phyloP scores from a whole-genome alignment of 192 early-diverging fungal genomes.

The Coemansia nantahalensis region DNA sequence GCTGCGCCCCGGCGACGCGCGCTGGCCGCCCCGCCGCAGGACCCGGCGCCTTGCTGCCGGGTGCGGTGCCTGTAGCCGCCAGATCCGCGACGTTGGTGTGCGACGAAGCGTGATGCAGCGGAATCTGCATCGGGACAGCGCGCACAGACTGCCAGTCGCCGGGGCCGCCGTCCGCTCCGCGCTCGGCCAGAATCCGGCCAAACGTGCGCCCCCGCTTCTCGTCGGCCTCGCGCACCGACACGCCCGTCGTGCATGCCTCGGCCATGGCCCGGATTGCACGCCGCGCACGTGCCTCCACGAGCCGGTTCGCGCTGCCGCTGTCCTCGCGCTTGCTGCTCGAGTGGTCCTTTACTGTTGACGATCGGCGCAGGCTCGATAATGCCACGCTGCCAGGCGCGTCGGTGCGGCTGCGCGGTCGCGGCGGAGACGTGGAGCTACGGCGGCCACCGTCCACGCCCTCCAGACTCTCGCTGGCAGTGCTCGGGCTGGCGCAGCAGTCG shows the following conservation, averaged over 20 bases:
- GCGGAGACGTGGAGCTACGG: too few species aligned
- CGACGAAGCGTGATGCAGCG: too few species aligned
- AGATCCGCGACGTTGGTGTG: too few species aligned
- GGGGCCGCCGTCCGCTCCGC: neutral
- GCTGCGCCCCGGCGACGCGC: conserved; percentile 3
- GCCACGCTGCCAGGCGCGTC: too few species aligned
- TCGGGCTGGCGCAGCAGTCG: conserved; percentile 30
- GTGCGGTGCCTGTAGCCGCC: too few species aligned
- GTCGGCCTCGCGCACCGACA: conserved; percentile 36
- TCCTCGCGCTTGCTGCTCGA: neutral
- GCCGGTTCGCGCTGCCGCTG: conserved; percentile 1
- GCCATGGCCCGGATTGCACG: conserved; percentile 46
- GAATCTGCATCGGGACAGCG: too few species aligned
- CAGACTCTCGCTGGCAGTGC: conserved; percentile 30
- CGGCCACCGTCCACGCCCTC: too few species aligned
- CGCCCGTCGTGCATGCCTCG: conserved; percentile 41
- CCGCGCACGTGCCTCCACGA: conserved; percentile 46
- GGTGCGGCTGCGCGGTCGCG: neutral
- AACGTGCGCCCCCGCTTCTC: conserved; percentile 24
- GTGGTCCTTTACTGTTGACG: conserved; percentile 20
- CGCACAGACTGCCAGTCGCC: conserved; percentile 1
- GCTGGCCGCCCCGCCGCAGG: neutral
- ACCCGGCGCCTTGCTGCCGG: neutral
- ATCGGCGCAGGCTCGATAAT: conserved; percentile 29
- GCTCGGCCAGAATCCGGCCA: conserved; percentile 6